Conservation (phyloP, 2,329 filamentous ascomycete species). For the Stachybotrys chartarum region DNA sequence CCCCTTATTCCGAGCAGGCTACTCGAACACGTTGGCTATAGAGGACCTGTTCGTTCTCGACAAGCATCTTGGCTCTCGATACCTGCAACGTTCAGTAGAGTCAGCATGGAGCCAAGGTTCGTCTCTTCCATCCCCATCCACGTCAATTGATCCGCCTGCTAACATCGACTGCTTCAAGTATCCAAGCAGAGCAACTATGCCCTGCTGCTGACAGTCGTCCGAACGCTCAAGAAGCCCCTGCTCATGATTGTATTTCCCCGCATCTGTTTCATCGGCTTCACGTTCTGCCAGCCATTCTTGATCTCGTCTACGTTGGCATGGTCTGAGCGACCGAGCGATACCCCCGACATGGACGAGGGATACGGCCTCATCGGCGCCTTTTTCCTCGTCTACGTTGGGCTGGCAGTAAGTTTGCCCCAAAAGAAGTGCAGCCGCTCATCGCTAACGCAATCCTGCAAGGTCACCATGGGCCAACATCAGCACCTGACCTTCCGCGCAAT, state of each 20-base stretch:
- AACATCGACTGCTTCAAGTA: background rate
- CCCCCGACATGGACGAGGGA: constrained; percentile 2
- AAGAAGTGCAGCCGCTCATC: background rate
- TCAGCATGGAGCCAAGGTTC: background rate
- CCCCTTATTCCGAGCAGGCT: constrained; percentile 2
- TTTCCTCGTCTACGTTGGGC: constrained; percentile 8
- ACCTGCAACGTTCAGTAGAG: constrained; percentile 1
- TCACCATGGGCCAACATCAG: constrained; percentile 5
- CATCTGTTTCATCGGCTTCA: constrained; percentile 11
- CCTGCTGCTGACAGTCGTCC: constrained; percentile 2
- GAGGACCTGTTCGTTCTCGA: constrained; percentile 4
- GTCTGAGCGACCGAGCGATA: background rate
- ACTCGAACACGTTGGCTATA: constrained; percentile 1
- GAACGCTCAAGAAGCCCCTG: constrained; percentile 1
- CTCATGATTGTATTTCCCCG: constrained; percentile 5
- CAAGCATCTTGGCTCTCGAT: constrained; percentile 4
- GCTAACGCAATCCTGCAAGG: background rate
- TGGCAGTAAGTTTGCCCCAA: constrained; percentile 5
- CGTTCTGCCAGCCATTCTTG: constrained; percentile 14
- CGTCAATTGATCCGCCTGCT: background rate
- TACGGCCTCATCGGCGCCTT: constrained; percentile 11
- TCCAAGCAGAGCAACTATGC: background rate
- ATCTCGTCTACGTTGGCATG: constrained; percentile 3
- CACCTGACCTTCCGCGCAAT: constrained; percentile 18
- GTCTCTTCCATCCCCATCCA: background rate